phyloP scores from a whole-genome alignment of 1,284 basidiomycete species.

The Apiotrichum brassicae region DNA sequence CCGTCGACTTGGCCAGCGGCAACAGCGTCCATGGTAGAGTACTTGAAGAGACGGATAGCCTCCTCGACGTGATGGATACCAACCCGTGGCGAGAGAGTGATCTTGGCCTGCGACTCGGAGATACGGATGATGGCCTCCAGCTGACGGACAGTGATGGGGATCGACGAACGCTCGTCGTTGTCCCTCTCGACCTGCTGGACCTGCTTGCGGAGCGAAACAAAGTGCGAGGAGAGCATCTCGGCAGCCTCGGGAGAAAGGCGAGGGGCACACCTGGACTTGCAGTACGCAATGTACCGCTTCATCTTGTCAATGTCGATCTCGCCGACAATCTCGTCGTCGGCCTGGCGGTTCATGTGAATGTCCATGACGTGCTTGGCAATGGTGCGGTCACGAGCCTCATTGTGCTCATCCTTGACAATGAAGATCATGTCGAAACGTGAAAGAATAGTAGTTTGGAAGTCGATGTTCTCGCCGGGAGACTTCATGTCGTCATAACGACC shows the following conservation, averaged over 20 bases:
- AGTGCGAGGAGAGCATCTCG: slow-evolving; percentile 96
- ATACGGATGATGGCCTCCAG: slow-evolving; percentile 98
- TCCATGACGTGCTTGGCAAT: slow-evolving; percentile 99
- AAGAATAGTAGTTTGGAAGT: slow-evolving; percentile 85
- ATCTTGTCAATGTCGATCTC: slow-evolving; percentile 97
- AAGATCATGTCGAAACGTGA: slow-evolving; percentile 99
- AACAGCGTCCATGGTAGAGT: slow-evolving; percentile 98
- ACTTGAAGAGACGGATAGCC: slow-evolving; percentile 96
- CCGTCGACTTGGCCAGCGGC: slow-evolving; percentile 83
- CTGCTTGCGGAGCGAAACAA: slow-evolving; percentile 88
- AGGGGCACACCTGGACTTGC: slow-evolving; percentile 97
- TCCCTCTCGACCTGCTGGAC: slow-evolving; percentile 95
- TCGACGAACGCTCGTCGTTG: slow-evolving; percentile 94
- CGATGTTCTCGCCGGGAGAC: slow-evolving; percentile 69
- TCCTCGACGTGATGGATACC: slow-evolving; percentile 95
- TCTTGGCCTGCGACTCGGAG: slow-evolving; percentile 91
- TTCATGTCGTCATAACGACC: slow-evolving; percentile 97
- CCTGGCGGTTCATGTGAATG: slow-evolving; percentile 90
- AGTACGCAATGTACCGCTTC: slow-evolving; percentile 95
- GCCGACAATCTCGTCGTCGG: slow-evolving; percentile 64
- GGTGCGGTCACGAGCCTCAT: slow-evolving; percentile 87
- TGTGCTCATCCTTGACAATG: slow-evolving; percentile 97
- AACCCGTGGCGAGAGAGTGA: slow-evolving; percentile 81
- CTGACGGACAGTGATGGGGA: slow-evolving; percentile 97
- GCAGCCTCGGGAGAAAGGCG: slow-evolving; percentile 86